Percentiles rank a stretch among this genome's conserved stretches.
These are phyloP conservation scores for Rutidosis leptorrhynchoides DNA, from an alignment of 129 eudicot genomes.

Conservation along the genomic window DNA sequence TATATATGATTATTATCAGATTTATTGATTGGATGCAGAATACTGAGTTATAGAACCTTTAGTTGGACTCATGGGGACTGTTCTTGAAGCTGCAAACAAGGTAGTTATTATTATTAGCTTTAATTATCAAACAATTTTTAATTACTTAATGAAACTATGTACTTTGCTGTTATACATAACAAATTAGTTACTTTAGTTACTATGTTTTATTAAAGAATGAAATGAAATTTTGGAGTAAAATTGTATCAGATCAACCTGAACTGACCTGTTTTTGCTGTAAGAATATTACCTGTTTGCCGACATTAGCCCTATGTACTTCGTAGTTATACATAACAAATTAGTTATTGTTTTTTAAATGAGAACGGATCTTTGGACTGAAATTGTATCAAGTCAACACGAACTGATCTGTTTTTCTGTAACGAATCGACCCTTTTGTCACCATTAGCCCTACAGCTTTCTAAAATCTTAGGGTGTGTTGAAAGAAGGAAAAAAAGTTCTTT, in stretches of 20 bases:
- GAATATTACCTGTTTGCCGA: background rate
- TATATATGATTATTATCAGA: constrained; percentile 26
- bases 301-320: background rate
- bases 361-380: background rate
- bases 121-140: background rate
- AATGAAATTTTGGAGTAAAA: background rate
- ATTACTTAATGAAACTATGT: background rate
- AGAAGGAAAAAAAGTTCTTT: too few relatives aligned
- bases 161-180: background rate
- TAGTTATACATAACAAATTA: too few relatives aligned
- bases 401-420: background rate
- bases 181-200: background rate
- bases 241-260: background rate
- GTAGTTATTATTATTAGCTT: constrained; percentile 18
- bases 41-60: constrained; percentile 11
- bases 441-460: background rate
- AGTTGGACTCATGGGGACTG: constrained; percentile 50
- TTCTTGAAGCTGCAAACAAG: constrained; percentile 58
- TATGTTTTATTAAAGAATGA: background rate
- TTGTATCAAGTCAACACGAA: background rate
- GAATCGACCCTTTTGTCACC: background rate
- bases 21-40: constrained; percentile 37
- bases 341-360: too few relatives aligned
- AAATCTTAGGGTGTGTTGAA: background rate
- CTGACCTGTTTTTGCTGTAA: background rate